These are phyloP conservation scores for Cryptococcus hybrid DNA, from an alignment of 1,284 basidiomycete genomes.

Conservation along the genomic window DNA sequence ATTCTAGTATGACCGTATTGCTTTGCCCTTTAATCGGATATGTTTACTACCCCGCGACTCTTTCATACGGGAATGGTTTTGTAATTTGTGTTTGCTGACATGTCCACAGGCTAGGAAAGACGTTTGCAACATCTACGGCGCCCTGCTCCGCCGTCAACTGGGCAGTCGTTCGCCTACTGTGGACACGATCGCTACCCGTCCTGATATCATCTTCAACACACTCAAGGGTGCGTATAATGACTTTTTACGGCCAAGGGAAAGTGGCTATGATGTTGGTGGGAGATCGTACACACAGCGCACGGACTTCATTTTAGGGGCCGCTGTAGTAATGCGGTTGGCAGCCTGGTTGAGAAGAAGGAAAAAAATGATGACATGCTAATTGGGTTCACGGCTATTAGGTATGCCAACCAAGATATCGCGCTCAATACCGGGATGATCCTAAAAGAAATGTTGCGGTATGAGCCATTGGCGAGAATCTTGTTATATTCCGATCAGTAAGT, in stretches of 20 bases:
- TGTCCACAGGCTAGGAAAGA: conserved; percentile 66
- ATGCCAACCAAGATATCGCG: conserved; percentile 91
- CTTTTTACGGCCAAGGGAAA: neutral
- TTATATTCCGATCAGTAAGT: conserved; percentile 89
- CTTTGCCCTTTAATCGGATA: no score
- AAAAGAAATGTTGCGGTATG: conserved; percentile 94
- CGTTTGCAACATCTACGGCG: conserved; percentile 95
- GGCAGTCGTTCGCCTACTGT: conserved; percentile 91
- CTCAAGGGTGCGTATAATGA: conserved; percentile 58
- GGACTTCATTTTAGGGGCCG: neutral
- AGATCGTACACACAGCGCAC: neutral
- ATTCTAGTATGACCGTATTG: neutral
- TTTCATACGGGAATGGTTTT: neutral
- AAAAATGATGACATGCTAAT: neutral
- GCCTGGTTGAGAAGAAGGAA: neutral
- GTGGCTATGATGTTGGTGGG: neutral
- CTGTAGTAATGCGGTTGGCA: neutral
- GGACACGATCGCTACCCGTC: conserved; percentile 82
- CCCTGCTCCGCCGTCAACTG: conserved; percentile 90
- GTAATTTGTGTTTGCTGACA: conserved; percentile 5
- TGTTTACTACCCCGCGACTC: neutral
- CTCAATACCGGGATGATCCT: conserved; percentile 98
- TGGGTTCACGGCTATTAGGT: conserved; percentile 51
- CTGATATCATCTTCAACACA: conserved; percentile 84
- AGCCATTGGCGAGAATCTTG: conserved; percentile 83